Base-by-base conservation (phyloP, 2,329 filamentous ascomycete genomes). In the Lasiodiplodia gonubiensis region DNA sequence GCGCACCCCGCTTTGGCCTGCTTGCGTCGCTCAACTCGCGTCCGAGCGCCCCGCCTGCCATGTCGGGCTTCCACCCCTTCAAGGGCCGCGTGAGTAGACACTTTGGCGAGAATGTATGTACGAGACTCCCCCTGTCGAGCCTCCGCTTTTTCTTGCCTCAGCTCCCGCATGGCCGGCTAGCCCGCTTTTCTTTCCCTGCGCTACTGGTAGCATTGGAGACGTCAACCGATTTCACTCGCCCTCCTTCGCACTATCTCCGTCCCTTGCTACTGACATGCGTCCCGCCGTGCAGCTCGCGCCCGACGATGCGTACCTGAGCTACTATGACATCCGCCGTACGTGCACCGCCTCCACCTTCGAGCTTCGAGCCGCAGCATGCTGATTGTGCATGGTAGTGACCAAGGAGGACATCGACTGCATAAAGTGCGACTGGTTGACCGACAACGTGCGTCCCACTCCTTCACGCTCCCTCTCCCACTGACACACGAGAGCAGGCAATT, bases 341-440 rank as follows among this genome's bases (percentile, higher is more conserved):
- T 64, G 18, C 49, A 30, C 30, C 14, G 27, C 25, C 46, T 63
- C 59, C 27, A n/a, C 46, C 30, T 12, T n/a, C 6, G 21, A 7
- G 27, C 30, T 12, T n/a, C 6, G 21, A 7, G 27, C 23, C 18
- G 16, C 57, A 12, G 23, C 10, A 21, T 48, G 46, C 37, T 63
- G 59, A 63, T 37, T 48, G 16, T 7, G 18, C 27, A 37, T 12
- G 16, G 21, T 51, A 94, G 92, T 98, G 72, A 97, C 92, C 61
- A 88, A 90, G 77, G 92, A 95, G 77, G 95, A 99, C 79, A 88
- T 98, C 72, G 91, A 94, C 77, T 90, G 91, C 18, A 87, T 99
- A 68, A 93, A 92, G 80, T 86, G 92, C 79, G 95, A 97, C 84
- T 99, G 95, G 95, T 85, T 99, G 64, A 97, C 94, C 52, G 95